phyloP scores from a whole-genome alignment of 257 asterid genomes.

The Jasminum sambac region DNA sequence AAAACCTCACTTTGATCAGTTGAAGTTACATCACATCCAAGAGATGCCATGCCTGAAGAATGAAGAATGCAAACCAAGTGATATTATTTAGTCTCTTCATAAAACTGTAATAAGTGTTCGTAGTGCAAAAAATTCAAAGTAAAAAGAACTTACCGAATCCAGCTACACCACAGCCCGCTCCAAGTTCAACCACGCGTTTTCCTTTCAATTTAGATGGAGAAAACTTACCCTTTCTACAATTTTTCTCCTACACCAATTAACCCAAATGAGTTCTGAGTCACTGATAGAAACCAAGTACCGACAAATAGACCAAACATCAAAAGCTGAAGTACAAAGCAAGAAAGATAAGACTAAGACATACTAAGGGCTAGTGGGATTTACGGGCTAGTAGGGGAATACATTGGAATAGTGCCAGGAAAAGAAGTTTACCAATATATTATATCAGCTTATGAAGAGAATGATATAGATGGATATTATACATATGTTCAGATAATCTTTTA shows the following conservation, averaged over 20 bases:
- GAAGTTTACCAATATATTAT: neutral
- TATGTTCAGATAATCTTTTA: too few species aligned
- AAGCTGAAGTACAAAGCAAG: neutral
- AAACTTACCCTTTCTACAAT: slow-evolving; percentile 83
- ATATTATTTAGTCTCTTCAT: slow-evolving; percentile 13
- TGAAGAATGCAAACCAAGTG: slow-evolving; percentile 33
- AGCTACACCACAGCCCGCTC: slow-evolving; percentile 99
- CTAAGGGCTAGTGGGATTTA: too few species aligned
- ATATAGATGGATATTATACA: neutral
- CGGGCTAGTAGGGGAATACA: neutral
- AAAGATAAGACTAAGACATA: neutral
- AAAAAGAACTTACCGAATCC: slow-evolving; percentile 71
- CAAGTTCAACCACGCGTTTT: slow-evolving; percentile 94
- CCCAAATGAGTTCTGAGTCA: slow-evolving; percentile 25
- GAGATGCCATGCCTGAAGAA: slow-evolving; percentile 86
- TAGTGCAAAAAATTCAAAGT: slow-evolving; percentile 8
- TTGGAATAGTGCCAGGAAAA: neutral
- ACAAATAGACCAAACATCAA: slow-evolving; percentile 1
- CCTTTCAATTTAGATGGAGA: slow-evolving; percentile 87
- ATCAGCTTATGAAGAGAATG: neutral
- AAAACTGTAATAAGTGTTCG: slow-evolving; percentile 9
- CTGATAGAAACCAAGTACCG: slow-evolving; percentile 21
- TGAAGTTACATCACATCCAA: slow-evolving; percentile 87
- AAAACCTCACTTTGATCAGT: slow-evolving; percentile 95
- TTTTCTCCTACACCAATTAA: slow-evolving; percentile 60